These are phyloP conservation scores for Colletotrichum euphorbiae DNA, from an alignment of 2,329 filamentous ascomycete genomes.

Conservation along the genomic window DNA sequence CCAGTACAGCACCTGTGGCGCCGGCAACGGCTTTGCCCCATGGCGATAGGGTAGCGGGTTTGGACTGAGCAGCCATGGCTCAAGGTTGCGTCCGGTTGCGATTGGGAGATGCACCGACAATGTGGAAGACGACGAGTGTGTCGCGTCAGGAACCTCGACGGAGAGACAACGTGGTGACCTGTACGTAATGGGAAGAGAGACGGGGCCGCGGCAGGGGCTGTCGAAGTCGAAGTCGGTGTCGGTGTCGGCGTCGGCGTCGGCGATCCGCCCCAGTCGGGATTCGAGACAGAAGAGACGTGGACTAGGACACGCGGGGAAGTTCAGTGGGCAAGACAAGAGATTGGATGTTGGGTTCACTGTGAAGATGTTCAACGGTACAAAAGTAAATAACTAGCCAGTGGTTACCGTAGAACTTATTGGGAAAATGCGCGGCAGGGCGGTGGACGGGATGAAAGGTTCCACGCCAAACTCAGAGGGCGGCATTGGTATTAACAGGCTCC, in stretches of 20 bases:
- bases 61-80: slow-evolving; percentile 69
- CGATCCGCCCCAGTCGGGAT: slow-evolving; percentile 22
- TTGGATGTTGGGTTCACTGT: too few relatives aligned
- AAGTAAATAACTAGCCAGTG: too few relatives aligned
- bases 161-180: too few relatives aligned
- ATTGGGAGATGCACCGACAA: background rate
- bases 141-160: background rate
- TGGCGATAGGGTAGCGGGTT: slow-evolving; percentile 79
- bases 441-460: background rate
- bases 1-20: slow-evolving; percentile 90
- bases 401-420: background rate
- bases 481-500: background rate
- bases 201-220: background rate
- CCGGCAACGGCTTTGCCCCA: slow-evolving; percentile 95
- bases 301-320: background rate
- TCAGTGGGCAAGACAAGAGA: background rate
- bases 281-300: slow-evolving; percentile 14
- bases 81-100: slow-evolving; percentile 5
- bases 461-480: slow-evolving; percentile 9
- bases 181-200: background rate
- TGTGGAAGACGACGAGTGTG: background rate
- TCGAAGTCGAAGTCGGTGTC: slow-evolving; percentile 26
- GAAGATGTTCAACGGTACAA: too few relatives aligned
- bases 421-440: background rate
- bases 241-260: slow-evolving; percentile 44